Evolutionary conservation across 176 grass and related monocot genomes (phyloP), one percentile per base, ranked within the genome.

Genomic region (Hsuehochloa calcarea): DNA sequence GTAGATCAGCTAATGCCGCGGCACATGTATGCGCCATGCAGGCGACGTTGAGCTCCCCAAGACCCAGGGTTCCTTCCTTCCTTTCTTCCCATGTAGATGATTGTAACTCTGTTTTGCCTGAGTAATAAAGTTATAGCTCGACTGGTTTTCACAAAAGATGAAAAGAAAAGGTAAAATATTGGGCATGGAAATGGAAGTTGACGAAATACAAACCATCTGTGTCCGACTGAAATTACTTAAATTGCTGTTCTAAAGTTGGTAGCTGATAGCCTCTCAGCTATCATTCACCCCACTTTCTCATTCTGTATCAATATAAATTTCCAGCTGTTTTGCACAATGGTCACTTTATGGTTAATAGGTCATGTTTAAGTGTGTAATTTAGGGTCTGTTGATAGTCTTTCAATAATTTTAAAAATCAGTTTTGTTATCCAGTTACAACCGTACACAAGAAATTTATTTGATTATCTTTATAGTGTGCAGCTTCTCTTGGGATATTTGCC

Each of bases 401-500:
- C 19, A 70, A 15, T 82, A 65, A 49, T 43, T 16, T 75, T 74
- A 17, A 49, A 49, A 51, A 17, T 51, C 49, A 25, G 25, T 78
- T 60, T 80, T 58, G 19, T 56, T 82, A 72, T 83, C 26, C 52
- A 55, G 8, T 26, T 83, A 59, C 8, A 25, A 74, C 7, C 72
- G 19, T 83, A 81, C 22, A 55, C 13, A 77, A 58, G 80, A 87
- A 90, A 89, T 89, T 94, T 83, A 95, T 92, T 92, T 74, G 58
- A 90, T 29, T 94, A 83, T 90, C 45, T 88, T 98, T 91, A 87
- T 98, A 95, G 91, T 90, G 85, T 95, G 88, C 96, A 98, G 96
- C 96, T 98, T 87, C 90, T 98, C 13, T 94, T 96, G 90, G 96
- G 90, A 80, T 96, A 98, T 91, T 87, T 98, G 89, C 91, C 96